Evolutionary conservation across 2,329 filamentous ascomycete genomes (phyloP).

Genomic region (Ophiocordyceps polyrhachis-furcata): DNA sequence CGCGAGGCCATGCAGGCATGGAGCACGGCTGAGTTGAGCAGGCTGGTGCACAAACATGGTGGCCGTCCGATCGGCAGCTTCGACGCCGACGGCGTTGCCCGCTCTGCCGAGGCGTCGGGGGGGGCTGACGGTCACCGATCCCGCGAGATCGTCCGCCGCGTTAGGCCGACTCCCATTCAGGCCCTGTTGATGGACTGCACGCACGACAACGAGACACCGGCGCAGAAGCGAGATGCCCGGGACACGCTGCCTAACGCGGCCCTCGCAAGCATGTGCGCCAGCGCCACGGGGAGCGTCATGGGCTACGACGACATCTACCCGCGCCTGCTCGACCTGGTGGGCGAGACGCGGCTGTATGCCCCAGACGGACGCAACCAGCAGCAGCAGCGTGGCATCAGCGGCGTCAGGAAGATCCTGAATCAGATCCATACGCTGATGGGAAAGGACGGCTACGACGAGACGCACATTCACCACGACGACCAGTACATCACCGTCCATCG

Average conservation of each 20-base stretch:
- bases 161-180: slow-evolving; percentile 77
- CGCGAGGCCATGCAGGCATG: slow-evolving; percentile 97
- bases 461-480: slow-evolving; percentile 88
- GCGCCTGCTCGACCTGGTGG: slow-evolving; percentile 77
- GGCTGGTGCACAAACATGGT: slow-evolving; percentile 82
- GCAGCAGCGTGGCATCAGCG: slow-evolving; percentile 69
- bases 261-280: slow-evolving; percentile 88
- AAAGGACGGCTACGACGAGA: slow-evolving; percentile 83
- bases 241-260: slow-evolving; percentile 91
- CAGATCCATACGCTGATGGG: slow-evolving; percentile 93
- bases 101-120: slow-evolving; percentile 26
- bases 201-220: slow-evolving; percentile 91
- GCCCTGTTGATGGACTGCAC: slow-evolving; percentile 99
- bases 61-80: slow-evolving; percentile 94
- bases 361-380: slow-evolving; percentile 46
- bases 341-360: slow-evolving; percentile 68
- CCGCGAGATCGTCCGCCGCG: slow-evolving; percentile 54
- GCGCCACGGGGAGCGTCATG: slow-evolving; percentile 89
- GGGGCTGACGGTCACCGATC: slow-evolving; percentile 17
- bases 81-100: slow-evolving; percentile 72
- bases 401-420: slow-evolving; percentile 83
- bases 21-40: slow-evolving; percentile 83
- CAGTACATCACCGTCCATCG: slow-evolving; percentile 94
- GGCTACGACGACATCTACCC: slow-evolving; percentile 97
- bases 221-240: slow-evolving; percentile 83